These are phyloP conservation scores for Cinchona pubescens DNA, from an alignment of 257 asterid genomes.

Conservation along the genomic window DNA sequence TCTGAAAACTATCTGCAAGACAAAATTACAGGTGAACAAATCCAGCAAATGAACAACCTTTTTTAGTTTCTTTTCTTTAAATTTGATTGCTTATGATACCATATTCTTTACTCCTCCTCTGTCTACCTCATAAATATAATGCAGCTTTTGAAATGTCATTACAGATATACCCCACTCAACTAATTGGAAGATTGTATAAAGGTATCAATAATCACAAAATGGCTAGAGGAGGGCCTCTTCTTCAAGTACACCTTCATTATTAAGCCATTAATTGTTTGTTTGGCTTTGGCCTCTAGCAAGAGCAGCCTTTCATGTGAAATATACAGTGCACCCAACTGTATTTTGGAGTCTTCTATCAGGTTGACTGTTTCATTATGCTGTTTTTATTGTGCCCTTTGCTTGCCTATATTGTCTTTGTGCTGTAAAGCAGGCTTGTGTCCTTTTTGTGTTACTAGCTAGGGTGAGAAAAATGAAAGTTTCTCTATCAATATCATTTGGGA, in stretches of 20 bases:
- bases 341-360: conserved; percentile 59
- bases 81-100: conserved; percentile 24
- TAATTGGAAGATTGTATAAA: conserved; percentile 56
- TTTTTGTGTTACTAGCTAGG: conserved; percentile 17
- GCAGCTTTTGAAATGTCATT: conserved; percentile 57
- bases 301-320: conserved; percentile 90
- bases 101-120: conserved; percentile 42
- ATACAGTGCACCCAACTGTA: conserved; percentile 85
- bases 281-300: conserved; percentile 60
- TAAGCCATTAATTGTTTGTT: conserved; percentile 57
- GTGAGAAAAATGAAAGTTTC: conserved; percentile 3
- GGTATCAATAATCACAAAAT: conserved; percentile 55
- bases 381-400: conserved; percentile 32
- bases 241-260: conserved; percentile 41
- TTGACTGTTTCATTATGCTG: conserved; percentile 26
- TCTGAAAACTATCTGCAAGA: conserved; percentile 7
- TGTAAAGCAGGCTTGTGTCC: conserved; percentile 29
- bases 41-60: conserved; percentile 14
- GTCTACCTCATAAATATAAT: conserved; percentile 65
- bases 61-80: conserved; percentile 28
- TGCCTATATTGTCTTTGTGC: conserved; percentile 37
- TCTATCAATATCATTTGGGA: no score
- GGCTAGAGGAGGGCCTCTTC: conserved; percentile 34
- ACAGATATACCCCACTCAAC: conserved; percentile 61
- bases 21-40: conserved; percentile 37